A percentile compares a stretch with the other conserved stretches of the same genome.
Conservation (phyloP, 1,139 yeast genomes). For the Kodamaea alishanica region DNA sequence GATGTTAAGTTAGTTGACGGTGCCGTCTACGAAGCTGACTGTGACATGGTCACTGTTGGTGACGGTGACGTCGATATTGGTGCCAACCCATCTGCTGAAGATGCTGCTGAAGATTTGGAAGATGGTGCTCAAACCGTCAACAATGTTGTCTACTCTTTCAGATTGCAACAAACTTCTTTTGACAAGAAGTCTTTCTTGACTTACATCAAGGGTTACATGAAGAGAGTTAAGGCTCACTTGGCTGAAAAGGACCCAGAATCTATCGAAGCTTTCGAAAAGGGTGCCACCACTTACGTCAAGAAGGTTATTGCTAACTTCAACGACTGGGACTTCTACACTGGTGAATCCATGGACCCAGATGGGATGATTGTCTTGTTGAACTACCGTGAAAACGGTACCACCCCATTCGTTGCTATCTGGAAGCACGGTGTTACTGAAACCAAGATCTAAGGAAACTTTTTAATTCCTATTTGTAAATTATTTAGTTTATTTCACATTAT, state of each 20-base stretch:
- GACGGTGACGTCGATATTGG: conserved; percentile 96
- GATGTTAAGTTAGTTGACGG: conserved; percentile 81
- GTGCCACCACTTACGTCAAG: conserved; percentile 93
- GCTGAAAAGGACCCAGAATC: conserved; percentile 85
- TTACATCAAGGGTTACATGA: conserved; percentile 98
- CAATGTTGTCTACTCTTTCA: conserved; percentile 98
- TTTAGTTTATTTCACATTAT: neutral
- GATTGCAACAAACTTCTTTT: conserved; percentile 90
- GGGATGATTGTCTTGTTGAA: conserved; percentile 96
- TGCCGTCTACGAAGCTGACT: conserved; percentile 95
- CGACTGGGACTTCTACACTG: conserved; percentile 99
- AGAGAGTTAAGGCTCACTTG: conserved; percentile 83
- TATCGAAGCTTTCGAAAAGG: conserved; percentile 88
- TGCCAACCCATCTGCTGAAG: conserved; percentile 99
- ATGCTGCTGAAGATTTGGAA: conserved; percentile 71
- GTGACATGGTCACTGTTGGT: conserved; percentile 83
- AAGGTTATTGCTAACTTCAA: conserved; percentile 91
- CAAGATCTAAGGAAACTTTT: conserved; percentile 62
- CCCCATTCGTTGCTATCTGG: conserved; percentile 98
- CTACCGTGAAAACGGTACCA: conserved; percentile 99
- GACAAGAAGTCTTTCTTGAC: conserved; percentile 97
- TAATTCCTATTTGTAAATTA: neutral
- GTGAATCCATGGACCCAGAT: conserved; percentile 99
- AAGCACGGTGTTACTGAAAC: conserved; percentile 91
- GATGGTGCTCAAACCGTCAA: conserved; percentile 86